phyloP scores from a whole-genome alignment of 331 rosid genomes.

The Malus hybrid region DNA sequence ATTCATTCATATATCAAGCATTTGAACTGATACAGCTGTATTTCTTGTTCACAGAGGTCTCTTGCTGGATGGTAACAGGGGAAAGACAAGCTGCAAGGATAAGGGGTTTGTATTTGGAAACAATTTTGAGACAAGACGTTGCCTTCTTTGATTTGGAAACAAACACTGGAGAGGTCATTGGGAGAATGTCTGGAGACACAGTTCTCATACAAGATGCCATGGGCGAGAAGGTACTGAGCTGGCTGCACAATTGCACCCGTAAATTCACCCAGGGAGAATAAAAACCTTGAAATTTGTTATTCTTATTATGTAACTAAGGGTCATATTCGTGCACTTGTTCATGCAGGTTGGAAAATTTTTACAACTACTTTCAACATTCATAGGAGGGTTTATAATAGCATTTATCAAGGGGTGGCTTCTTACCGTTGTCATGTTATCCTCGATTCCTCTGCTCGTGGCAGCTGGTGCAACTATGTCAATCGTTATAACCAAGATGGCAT shows the following conservation, averaged over 20 bases:
- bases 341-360: constrained; percentile 36
- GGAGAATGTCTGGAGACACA: constrained; percentile 85
- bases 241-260: neutral
- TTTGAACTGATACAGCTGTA: neutral
- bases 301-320: neutral
- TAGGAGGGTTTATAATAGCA: constrained; percentile 38
- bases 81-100: constrained; percentile 78
- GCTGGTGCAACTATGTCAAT: constrained; percentile 48
- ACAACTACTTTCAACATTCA: constrained; percentile 30
- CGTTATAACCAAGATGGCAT: constrained; percentile 45
- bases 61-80: constrained; percentile 80
- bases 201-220: constrained; percentile 80
- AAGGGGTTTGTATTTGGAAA: constrained; percentile 56
- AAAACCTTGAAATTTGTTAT: neutral
- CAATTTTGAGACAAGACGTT: constrained; percentile 67
- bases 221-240: constrained; percentile 74
- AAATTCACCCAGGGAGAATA: neutral
- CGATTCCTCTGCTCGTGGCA: constrained; percentile 43
- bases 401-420: constrained; percentile 42
- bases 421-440: constrained; percentile 31
- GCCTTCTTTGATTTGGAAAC: constrained; percentile 75
- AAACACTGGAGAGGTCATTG: constrained; percentile 68
- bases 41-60: constrained; percentile 53
- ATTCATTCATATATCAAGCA: neutral
- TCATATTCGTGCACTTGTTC: neutral